These are phyloP conservation scores for Phaeoacremonium minimum DNA, from an alignment of 2,329 filamentous ascomycete species.

Conservation along the genomic window DNA sequence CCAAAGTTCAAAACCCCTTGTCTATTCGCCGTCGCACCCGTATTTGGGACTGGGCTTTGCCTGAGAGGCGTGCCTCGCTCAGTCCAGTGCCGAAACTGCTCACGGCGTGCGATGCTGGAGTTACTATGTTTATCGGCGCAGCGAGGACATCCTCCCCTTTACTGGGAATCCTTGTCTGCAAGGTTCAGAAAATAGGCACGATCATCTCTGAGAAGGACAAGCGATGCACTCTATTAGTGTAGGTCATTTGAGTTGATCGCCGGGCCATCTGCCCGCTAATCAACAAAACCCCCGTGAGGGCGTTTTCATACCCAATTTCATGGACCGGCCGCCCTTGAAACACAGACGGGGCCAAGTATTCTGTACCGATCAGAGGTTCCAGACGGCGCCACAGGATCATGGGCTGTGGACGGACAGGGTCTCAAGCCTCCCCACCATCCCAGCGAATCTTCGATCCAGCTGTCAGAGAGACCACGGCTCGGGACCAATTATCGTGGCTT, in stretches of 20 bases:
- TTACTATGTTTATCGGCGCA: too few species aligned
- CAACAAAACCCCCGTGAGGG: not conserved
- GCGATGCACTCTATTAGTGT: too few species aligned
- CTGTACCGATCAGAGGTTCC: not conserved
- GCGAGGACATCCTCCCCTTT: too few species aligned
- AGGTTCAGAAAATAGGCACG: too few species aligned
- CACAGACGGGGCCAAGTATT: slow-evolving; percentile 1
- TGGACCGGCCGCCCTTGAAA: not conserved
- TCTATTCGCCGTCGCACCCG: too few species aligned
- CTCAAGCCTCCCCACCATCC: not conserved
- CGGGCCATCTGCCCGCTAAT: not conserved
- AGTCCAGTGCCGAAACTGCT: too few species aligned
- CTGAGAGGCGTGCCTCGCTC: too few species aligned
- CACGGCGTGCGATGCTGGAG: too few species aligned
- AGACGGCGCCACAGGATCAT: not conserved
- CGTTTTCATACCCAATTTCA: not conserved
- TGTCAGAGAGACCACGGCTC: slow-evolving; percentile 8
- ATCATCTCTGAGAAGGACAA: too few species aligned
- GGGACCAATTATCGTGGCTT: slow-evolving; percentile 12
- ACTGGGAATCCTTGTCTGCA: too few species aligned
- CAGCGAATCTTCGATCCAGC: slow-evolving; percentile 14
- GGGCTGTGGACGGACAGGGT: not conserved
- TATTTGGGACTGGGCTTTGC: too few species aligned
- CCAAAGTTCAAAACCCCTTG: too few species aligned
- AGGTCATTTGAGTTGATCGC: not conserved